Conservation (phyloP, 129 eudicot species). For the Gnaphalium uliginosum region DNA sequence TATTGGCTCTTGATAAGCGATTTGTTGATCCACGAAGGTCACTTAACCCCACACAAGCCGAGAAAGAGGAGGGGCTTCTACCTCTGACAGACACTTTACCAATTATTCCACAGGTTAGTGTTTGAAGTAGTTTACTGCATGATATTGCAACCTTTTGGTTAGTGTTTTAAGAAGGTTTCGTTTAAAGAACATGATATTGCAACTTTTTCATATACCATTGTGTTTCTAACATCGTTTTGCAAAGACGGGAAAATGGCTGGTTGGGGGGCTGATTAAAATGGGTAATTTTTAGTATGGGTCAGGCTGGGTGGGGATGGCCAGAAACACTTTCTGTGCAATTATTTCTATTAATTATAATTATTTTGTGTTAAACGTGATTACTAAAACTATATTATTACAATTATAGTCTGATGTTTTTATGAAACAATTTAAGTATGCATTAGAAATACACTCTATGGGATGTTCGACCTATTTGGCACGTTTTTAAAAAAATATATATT, state of each 20-base stretch:
- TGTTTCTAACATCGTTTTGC: no score
- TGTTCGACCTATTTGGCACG: not conserved
- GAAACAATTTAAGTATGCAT: not conserved
- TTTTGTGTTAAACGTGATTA: not conserved
- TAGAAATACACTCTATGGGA: not conserved
- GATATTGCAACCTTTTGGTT: no score
- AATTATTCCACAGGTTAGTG: constrained; percentile 94
- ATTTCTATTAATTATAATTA: no score
- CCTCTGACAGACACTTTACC: constrained; percentile 96
- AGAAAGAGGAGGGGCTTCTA: constrained; percentile 95
- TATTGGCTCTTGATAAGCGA: constrained; percentile 98
- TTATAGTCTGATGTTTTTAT: not conserved
- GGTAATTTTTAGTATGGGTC: no score
- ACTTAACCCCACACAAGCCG: constrained; percentile 85
- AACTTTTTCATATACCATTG: no score
- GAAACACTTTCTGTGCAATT: not conserved
- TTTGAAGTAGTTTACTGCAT: not conserved
- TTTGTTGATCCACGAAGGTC: constrained; percentile 93
- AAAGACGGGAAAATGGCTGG: no score
- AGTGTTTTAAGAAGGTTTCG: no score
- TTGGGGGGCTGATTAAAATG: no score
- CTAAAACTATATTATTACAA: not conserved
- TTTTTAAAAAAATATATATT: no score
- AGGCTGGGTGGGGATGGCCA: not conserved
- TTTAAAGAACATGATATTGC: no score